These are phyloP conservation scores for Sequoia sempervirens DNA, from an alignment of 75 land plant genomes.

Conservation along the genomic window DNA sequence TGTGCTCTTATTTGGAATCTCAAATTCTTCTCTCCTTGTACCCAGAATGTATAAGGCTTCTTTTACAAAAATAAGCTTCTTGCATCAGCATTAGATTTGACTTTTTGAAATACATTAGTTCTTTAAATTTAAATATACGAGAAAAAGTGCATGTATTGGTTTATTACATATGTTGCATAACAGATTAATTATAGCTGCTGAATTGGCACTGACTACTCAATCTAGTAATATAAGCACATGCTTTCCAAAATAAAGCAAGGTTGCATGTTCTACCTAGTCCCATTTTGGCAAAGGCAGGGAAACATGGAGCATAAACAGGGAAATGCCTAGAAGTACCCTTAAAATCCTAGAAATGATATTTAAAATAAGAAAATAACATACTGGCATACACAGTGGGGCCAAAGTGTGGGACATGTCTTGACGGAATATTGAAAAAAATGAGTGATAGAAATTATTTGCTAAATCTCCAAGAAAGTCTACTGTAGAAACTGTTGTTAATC, in stretches of 20 bases:
- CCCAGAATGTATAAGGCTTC: not conserved
- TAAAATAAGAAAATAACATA: no score
- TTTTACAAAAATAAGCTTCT: not conserved
- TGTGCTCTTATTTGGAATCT: not conserved
- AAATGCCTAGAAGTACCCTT: not conserved
- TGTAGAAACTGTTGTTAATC: not conserved
- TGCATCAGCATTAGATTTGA: not conserved
- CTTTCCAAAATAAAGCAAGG: not conserved
- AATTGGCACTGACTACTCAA: not conserved
- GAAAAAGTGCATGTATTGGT: not conserved
- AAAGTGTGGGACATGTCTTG: not conserved
- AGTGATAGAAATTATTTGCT: not conserved
- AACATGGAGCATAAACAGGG: no score
- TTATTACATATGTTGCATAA: not conserved
- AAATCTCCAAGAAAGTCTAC: not conserved
- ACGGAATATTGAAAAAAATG: not conserved
- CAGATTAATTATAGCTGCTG: not conserved
- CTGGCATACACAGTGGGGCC: not conserved
- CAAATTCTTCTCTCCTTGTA: not conserved
- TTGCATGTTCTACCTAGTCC: not conserved
- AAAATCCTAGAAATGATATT: not conserved
- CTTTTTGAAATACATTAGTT: not conserved
- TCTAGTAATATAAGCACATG: not conserved
- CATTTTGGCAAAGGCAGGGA: not conserved
- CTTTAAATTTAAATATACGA: not conserved